phyloP scores from a whole-genome alignment of 306 rosid genomes.

The Prunus kanzakura region DNA sequence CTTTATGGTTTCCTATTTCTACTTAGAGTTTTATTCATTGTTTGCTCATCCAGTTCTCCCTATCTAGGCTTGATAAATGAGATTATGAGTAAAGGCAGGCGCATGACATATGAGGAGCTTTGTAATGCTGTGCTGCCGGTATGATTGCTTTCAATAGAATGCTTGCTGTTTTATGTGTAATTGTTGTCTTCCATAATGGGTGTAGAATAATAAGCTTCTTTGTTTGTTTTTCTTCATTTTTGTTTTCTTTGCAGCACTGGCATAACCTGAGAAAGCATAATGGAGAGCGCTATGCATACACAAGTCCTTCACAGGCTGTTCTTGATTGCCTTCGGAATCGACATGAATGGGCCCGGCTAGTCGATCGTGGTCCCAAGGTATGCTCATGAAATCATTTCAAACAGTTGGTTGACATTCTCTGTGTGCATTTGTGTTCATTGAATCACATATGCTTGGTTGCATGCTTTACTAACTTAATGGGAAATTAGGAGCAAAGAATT shows the following conservation, averaged over 20 bases:
- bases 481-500: too few relatives aligned
- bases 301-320: constrained; percentile 97
- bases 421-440: background rate
- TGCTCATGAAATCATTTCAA: constrained; percentile 8
- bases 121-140: constrained; percentile 94
- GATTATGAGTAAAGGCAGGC: constrained; percentile 91
- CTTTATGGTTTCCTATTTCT: background rate
- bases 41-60: constrained; percentile 30
- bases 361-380: constrained; percentile 99
- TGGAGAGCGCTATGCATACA: constrained; percentile 95
- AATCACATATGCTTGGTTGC: background rate
- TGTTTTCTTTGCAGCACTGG: constrained; percentile 76
- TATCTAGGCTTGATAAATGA: constrained; percentile 82
- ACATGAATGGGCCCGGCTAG: constrained; percentile 94
- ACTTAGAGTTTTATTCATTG: background rate
- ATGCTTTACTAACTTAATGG: background rate
- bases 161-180: constrained; percentile 11
- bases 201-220: background rate
- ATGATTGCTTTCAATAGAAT: constrained; percentile 24
- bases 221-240: background rate
- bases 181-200: background rate
- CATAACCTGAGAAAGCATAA: constrained; percentile 93
- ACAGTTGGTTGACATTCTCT: background rate
- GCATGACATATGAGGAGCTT: constrained; percentile 90
- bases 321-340: constrained; percentile 94